These are phyloP conservation scores for Ulota crispa DNA, from an alignment of 225 moss, liverwort and hornwort genomes.

Conservation along the genomic window DNA sequence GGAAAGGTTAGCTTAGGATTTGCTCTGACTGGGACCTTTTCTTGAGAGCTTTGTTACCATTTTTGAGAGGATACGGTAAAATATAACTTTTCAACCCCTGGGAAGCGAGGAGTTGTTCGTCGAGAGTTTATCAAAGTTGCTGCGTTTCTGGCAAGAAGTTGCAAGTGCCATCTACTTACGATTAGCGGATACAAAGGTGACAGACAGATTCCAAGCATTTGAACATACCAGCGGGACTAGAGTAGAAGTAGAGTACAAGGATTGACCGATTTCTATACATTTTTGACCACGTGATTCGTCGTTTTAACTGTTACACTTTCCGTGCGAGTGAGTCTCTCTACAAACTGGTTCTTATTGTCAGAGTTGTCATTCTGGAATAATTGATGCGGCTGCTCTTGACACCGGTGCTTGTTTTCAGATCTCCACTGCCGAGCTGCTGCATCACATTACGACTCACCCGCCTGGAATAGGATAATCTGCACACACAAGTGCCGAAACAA, in stretches of 20 bases:
- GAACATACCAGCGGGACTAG: neutral
- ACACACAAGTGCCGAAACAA: neutral
- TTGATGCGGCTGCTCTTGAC: slow-evolving; percentile 8
- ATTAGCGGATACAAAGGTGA: neutral
- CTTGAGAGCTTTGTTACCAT: no score
- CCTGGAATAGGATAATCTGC: slow-evolving; percentile 23
- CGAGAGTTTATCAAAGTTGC: neutral
- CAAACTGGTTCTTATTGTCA: slow-evolving; percentile 19
- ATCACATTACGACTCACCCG: neutral
- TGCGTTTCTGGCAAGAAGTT: neutral
- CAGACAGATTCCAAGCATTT: neutral
- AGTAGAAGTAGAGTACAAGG: neutral
- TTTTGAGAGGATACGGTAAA: neutral
- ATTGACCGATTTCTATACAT: slow-evolving; percentile 21
- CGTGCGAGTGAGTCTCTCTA: slow-evolving; percentile 11
- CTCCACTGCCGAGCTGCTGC: neutral
- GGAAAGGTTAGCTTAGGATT: neutral
- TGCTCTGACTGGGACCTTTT: neutral
- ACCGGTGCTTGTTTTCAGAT: neutral
- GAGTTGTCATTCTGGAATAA: slow-evolving; percentile 14
- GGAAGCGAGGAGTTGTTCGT: neutral
- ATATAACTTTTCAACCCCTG: neutral
- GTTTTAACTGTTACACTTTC: slow-evolving; percentile 8
- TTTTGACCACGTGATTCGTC: slow-evolving; percentile 21
- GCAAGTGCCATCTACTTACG: neutral